These are phyloP conservation scores for Penicillium daleae DNA, from an alignment of 495 filamentous ascomycete genomes.

Conservation along the genomic window DNA sequence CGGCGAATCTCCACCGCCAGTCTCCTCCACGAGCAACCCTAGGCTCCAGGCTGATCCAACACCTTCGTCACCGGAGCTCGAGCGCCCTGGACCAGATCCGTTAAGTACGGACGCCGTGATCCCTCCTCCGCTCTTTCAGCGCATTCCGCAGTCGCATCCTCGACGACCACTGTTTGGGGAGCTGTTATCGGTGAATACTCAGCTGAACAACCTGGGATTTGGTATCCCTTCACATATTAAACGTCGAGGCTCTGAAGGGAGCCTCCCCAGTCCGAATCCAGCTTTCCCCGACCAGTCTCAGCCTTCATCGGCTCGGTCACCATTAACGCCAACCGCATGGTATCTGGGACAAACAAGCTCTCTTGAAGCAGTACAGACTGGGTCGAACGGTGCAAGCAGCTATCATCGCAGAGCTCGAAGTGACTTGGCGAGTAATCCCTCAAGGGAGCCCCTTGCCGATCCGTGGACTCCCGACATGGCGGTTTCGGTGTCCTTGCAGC, in stretches of 20 bases:
- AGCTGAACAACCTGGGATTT: constrained; percentile 43
- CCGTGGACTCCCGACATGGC: constrained; percentile 45
- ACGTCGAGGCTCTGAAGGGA: constrained; percentile 59
- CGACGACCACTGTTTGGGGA: constrained; percentile 57
- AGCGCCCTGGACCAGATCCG: constrained; percentile 2
- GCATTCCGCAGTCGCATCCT: constrained; percentile 25
- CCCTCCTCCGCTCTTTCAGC: constrained; percentile 30
- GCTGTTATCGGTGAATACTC: constrained; percentile 45
- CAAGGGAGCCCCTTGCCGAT: constrained; percentile 31
- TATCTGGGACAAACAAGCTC: constrained; percentile 54
- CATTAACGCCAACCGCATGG: constrained; percentile 61
- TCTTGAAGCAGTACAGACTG: constrained; percentile 44
- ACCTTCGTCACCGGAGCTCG: constrained; percentile 14
- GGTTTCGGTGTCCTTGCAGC: constrained; percentile 41
- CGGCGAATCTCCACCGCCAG: constrained; percentile 27
- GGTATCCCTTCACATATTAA: constrained; percentile 43
- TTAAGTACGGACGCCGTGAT: constrained; percentile 5
- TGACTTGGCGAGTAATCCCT: constrained; percentile 40
- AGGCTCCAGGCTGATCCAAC: constrained; percentile 15
- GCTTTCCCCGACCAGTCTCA: constrained; percentile 51
- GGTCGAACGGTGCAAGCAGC: background rate
- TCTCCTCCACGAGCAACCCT: constrained; percentile 12
- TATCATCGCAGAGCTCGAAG: constrained; percentile 54
- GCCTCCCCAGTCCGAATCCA: constrained; percentile 55
- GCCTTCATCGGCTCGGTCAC: constrained; percentile 40